Conservation (phyloP, 768 basidiomycete genomes). For the Rhodotorula kratochvilovae region DNA sequence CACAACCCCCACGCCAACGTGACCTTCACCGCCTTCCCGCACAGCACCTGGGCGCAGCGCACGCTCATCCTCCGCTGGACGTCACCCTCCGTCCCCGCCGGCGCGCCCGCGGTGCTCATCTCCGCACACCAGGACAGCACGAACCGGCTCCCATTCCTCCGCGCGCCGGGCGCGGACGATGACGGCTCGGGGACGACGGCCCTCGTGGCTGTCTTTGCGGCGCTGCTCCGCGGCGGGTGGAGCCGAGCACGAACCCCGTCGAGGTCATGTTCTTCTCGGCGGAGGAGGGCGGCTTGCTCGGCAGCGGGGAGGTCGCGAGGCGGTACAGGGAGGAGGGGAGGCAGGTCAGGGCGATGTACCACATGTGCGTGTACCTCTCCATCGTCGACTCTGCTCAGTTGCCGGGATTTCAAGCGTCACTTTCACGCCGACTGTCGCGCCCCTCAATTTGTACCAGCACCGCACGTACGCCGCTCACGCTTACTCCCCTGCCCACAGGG, state of each 20-base stretch:
- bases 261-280: conserved; percentile 51
- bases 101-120: conserved; percentile 44
- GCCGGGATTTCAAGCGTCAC: too few relatives aligned
- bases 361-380: conserved; percentile 4
- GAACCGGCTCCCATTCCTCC: conserved; percentile 50
- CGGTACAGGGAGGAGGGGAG: background rate
- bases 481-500: conserved; percentile 24
- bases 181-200: conserved; percentile 49
- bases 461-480: too few relatives aligned
- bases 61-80: conserved; percentile 48
- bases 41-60: conserved; percentile 41
- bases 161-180: conserved; percentile 50
- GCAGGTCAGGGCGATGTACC: conserved; percentile 17
- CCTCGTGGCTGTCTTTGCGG: conserved; percentile 47
- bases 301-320: conserved; percentile 28
- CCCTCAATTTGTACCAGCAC: too few relatives aligned
- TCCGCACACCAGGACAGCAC: conserved; percentile 47
- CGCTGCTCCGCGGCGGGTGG: conserved; percentile 45
- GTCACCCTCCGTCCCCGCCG: conserved; percentile 26
- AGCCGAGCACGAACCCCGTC: conserved; percentile 46
- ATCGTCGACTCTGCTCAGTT: background rate
- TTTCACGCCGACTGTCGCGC: too few relatives aligned
- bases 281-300: conserved; percentile 50
- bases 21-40: conserved; percentile 45
- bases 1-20: conserved; percentile 25